Evolutionary conservation across 371 early-diverging fungal genomes (phyloP).

Genomic region (Mortierella sp.): DNA sequence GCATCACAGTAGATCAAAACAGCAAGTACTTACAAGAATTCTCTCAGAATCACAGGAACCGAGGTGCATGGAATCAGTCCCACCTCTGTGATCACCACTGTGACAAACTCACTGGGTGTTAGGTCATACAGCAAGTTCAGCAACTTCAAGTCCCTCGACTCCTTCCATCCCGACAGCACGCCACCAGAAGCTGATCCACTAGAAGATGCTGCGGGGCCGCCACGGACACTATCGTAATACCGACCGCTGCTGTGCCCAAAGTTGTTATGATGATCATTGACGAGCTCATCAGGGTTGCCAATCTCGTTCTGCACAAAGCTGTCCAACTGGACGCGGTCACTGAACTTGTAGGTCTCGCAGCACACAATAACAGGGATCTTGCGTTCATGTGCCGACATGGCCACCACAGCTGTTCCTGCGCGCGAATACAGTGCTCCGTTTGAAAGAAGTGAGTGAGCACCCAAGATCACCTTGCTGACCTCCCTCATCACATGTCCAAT

Average conservation of each 20-base stretch:
- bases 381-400: constrained; percentile 88
- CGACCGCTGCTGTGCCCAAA: constrained; percentile 48
- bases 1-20: not conserved
- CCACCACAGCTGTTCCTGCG: constrained; percentile 93
- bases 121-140: constrained; percentile 93
- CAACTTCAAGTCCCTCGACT: constrained; percentile 75
- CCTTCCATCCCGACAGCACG: constrained; percentile 73
- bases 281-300: constrained; percentile 86
- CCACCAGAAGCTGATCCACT: constrained; percentile 41
- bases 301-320: constrained; percentile 97
- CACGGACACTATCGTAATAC: constrained; percentile 34
- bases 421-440: constrained; percentile 95
- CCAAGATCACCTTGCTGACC: constrained; percentile 93
- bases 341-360: constrained; percentile 97
- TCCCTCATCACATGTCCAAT: constrained; percentile 82
- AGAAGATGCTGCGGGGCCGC: constrained; percentile 27
- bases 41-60: constrained; percentile 81
- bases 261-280: constrained; percentile 65
- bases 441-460: constrained; percentile 91
- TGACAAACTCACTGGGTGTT: constrained; percentile 93
- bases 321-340: constrained; percentile 92
- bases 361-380: constrained; percentile 95
- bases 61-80: constrained; percentile 95
- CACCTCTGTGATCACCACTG: constrained; percentile 92
- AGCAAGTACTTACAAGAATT: constrained; percentile 43